phyloP scores from a whole-genome alignment of 176 grass and related monocot species.

The Phoenix roebelenii region DNA sequence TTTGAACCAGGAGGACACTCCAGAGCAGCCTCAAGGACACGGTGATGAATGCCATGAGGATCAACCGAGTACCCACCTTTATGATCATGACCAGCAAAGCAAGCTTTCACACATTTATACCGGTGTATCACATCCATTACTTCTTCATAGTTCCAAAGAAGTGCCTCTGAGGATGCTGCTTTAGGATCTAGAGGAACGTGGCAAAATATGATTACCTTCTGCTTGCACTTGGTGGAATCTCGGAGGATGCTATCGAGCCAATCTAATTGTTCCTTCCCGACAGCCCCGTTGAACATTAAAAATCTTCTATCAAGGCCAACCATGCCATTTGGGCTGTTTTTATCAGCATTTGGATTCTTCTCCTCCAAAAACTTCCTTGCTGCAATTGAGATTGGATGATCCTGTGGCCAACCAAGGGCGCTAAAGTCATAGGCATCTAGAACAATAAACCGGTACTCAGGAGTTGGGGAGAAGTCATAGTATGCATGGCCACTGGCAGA shows the following conservation, averaged over 20 bases:
- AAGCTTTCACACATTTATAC: constrained; percentile 56
- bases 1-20: constrained; percentile 76
- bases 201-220: constrained; percentile 62
- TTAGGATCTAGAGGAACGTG: constrained; percentile 63
- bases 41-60: constrained; percentile 56
- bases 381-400: constrained; percentile 31
- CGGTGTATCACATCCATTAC: constrained; percentile 44
- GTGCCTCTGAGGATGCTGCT: constrained; percentile 33
- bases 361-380: constrained; percentile 39
- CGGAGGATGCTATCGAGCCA: constrained; percentile 56
- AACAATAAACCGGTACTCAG: constrained; percentile 48
- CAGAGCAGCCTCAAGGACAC: constrained; percentile 65
- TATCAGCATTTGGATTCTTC: constrained; percentile 61
- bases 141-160: constrained; percentile 89
- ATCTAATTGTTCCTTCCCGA: constrained; percentile 48
- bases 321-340: constrained; percentile 60
- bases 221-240: constrained; percentile 20
- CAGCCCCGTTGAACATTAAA: constrained; percentile 75
- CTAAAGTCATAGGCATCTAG: constrained; percentile 87
- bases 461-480: constrained; percentile 60
- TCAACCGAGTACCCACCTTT: constrained; percentile 58
- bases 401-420: constrained; percentile 41
- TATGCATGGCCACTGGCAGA: constrained; percentile 30
- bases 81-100: constrained; percentile 73
- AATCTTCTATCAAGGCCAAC: constrained; percentile 51